Evolutionary conservation across 78 protist species (phyloP).

Genomic region (Carpediemonas membranifera): DNA sequence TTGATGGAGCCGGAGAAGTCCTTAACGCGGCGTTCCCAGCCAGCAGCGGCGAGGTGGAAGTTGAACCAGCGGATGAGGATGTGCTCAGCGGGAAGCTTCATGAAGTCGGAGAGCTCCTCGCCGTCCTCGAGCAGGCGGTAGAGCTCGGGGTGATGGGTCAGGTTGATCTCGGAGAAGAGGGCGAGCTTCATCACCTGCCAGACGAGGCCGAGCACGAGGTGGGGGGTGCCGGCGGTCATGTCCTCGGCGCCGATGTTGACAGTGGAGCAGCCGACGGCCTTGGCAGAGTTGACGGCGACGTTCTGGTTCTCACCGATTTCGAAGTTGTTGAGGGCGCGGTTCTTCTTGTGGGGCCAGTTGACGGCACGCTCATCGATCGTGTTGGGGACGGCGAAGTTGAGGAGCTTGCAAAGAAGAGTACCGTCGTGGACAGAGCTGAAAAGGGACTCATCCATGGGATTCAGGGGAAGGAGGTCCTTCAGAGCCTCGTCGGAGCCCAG

Average conservation of each 20-base stretch:
- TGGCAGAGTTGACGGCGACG: conserved; percentile 68
- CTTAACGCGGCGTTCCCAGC: conserved; percentile 53
- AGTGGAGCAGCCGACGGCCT: conserved; percentile 70
- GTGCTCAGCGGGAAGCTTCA: conserved; percentile 67
- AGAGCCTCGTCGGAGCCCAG: conserved; percentile 23
- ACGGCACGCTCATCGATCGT: conserved; percentile 82
- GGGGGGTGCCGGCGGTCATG: conserved; percentile 43
- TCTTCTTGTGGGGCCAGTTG: conserved; percentile 53
- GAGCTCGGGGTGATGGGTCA: conserved; percentile 72
- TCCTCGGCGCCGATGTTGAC: conserved; percentile 76
- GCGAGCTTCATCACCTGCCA: conserved; percentile 88
- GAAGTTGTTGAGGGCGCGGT: conserved; percentile 18
- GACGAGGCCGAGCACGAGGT: conserved; percentile 31
- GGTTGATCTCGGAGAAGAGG: conserved; percentile 58
- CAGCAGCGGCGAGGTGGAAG: conserved; percentile 73
- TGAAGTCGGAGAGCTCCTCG: conserved; percentile 71
- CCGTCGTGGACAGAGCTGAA: conserved; percentile 36
- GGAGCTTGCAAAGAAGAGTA: conserved; percentile 26
- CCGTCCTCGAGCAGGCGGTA: conserved; percentile 63
- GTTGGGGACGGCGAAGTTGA: conserved; percentile 38
- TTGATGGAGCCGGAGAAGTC: conserved; percentile 72
- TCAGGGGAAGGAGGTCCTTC: conserved; percentile 8
- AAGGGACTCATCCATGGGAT: neutral
- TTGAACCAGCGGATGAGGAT: conserved; percentile 80
- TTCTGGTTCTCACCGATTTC: conserved; percentile 54